Conservation (phyloP, 805 yeast species). For the Pichia cabralensis region DNA sequence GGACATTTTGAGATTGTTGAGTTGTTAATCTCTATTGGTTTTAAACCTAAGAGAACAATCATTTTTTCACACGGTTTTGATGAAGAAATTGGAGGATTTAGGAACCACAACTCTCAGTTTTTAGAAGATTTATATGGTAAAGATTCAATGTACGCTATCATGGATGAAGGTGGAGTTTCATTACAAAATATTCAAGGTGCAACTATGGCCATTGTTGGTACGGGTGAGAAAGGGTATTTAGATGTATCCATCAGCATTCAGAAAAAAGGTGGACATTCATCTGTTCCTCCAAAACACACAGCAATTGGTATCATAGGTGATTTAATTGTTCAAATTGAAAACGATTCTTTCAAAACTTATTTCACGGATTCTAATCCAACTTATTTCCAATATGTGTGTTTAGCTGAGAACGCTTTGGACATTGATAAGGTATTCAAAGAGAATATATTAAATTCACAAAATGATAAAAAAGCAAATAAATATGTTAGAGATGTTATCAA, state of each 20-base stretch:
- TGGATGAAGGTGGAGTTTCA: slow-evolving; percentile 34
- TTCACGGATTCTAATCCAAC: slow-evolving; percentile 36
- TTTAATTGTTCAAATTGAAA: slow-evolving; percentile 31
- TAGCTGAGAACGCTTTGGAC: slow-evolving; percentile 33
- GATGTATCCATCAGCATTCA: slow-evolving; percentile 31
- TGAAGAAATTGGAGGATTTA: slow-evolving; percentile 35
- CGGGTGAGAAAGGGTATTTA: slow-evolving; percentile 40
- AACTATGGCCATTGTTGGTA: slow-evolving; percentile 34
- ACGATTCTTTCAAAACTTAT: slow-evolving; percentile 27
- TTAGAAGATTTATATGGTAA: slow-evolving; percentile 31
- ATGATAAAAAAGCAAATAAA: slow-evolving; percentile 28
- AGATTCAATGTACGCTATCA: slow-evolving; percentile 33
- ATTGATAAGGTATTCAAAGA: slow-evolving; percentile 26
- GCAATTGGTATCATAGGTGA: slow-evolving; percentile 37
- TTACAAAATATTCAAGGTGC: slow-evolving; percentile 30
- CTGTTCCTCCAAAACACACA: slow-evolving; percentile 40
- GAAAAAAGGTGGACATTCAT: slow-evolving; percentile 44
- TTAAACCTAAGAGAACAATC: slow-evolving; percentile 34
- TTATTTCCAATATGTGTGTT: slow-evolving; percentile 33
- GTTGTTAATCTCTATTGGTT: slow-evolving; percentile 22
- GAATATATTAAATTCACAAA: slow-evolving; percentile 31
- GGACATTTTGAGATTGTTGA: slow-evolving; percentile 29
- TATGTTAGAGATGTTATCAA: slow-evolving; percentile 28
- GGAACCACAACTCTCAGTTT: slow-evolving; percentile 27
- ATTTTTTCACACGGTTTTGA: slow-evolving; percentile 41